phyloP scores from a whole-genome alignment of 2,329 filamentous ascomycete genomes.

The Aphanoascus verrucosus region DNA sequence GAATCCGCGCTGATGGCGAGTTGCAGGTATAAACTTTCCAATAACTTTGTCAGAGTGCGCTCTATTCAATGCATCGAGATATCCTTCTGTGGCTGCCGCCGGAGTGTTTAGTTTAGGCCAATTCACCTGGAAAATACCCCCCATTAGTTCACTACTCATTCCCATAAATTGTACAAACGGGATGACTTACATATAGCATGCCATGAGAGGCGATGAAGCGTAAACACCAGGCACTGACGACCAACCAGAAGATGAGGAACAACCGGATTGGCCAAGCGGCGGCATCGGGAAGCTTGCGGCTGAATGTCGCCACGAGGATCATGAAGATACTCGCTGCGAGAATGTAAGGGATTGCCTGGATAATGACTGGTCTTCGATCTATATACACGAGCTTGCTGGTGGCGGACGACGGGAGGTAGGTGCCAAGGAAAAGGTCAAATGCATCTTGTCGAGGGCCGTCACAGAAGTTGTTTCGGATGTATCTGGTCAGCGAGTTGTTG shows the following conservation, averaged over 20 bases:
- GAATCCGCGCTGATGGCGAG: slow-evolving; percentile 66
- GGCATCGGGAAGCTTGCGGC: slow-evolving; percentile 58
- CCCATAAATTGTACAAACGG: neutral
- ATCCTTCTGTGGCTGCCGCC: slow-evolving; percentile 75
- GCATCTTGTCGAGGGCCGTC: slow-evolving; percentile 92
- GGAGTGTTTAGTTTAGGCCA: slow-evolving; percentile 95
- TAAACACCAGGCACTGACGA: slow-evolving; percentile 58
- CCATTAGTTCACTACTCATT: neutral
- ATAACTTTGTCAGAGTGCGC: slow-evolving; percentile 74
- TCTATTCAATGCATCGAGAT: slow-evolving; percentile 72
- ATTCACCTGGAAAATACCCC: slow-evolving; percentile 58
- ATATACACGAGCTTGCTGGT: slow-evolving; percentile 64
- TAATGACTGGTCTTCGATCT: slow-evolving; percentile 71
- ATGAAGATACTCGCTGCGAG: slow-evolving; percentile 79
- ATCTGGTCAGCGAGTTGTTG: slow-evolving; percentile 78
- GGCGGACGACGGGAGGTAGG: slow-evolving; percentile 64
- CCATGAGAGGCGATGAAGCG: slow-evolving; percentile 75
- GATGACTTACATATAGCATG: slow-evolving; percentile 75
- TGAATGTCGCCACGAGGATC: slow-evolving; percentile 62
- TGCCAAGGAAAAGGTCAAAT: slow-evolving; percentile 86
- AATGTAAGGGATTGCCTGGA: slow-evolving; percentile 90
- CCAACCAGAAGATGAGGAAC: slow-evolving; percentile 68
- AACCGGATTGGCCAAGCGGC: slow-evolving; percentile 70
- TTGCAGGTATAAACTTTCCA: slow-evolving; percentile 54
- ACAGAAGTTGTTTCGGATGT: slow-evolving; percentile 85